Evolutionary conservation across 176 grass and related monocot genomes (phyloP), one percentile per base, ranked within the genome.

Genomic region (Hordeum vulgare): DNA sequence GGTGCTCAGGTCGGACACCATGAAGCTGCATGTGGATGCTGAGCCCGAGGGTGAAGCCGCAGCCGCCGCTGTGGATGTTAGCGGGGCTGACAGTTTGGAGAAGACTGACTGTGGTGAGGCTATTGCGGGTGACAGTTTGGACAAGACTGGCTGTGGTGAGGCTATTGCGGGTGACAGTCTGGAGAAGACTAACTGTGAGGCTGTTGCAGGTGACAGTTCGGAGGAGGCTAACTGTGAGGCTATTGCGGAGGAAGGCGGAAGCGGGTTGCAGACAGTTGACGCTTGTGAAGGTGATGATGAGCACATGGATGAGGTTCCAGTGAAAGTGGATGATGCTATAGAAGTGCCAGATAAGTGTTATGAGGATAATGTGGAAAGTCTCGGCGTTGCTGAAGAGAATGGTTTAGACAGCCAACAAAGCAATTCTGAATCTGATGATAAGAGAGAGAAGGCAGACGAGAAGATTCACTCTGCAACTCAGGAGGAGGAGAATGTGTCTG

Each of bases 1-100:
- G 74, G 41, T 90, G 25, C 58, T 94, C 34, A 83, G 93, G 45
- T 94, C 93, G 1, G 75, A 82, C 61, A 61, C 85, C 57, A 29
- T 78, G 39, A 90, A 80, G 60, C 60, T 42, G 62, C 78, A 36
- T 25, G 85, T 83, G 39, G 85, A 91, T 44, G 47, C 69, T 74
- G 89, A 86, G 23, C 66, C 42, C 4, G 44, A 45, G 0, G 21
- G 29, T 27, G 71, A 5, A 9, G 18, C 27, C 0, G 77, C 31
- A 54, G 66, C 65, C 5, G 15, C 26, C 0, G 77, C 34, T 57
- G 61, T 40, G 56, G 68, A 88, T 71, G 37, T 62, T 41, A 27
- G 51, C 10, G 36, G 70, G 60, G 53, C 70, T 25, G 60, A 9
- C 6, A 14, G 18, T 54, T 34, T 56, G 51, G 51, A 56, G 7